Base-by-base conservation (phyloP, 345 rosid species). In the Aegle marmelos region DNA sequence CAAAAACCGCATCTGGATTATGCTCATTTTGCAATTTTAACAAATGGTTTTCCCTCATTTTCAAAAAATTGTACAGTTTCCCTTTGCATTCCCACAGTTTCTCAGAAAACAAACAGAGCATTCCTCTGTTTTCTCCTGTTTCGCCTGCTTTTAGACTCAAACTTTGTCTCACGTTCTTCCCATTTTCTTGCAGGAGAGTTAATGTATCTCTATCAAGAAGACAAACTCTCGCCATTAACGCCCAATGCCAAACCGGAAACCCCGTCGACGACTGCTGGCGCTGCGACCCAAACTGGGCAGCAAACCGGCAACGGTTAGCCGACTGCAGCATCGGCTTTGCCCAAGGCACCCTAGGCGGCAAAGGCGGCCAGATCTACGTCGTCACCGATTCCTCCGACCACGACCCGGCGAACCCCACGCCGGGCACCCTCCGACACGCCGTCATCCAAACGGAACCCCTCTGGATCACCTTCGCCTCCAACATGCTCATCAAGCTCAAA, bases 201-300 rank as follows among this genome's bases (percentile, higher is more conserved):
- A 87, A 87, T 30, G 71, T 59, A 7, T 89, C 92, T 19, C 30
- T 86, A 16, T 77, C 72, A 56, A 85, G 90, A 83, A 83, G 92
- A 68, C 17, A 80, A 4, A 73, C 82, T 27, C 81, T 85, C 2
- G 70, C 83, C 34, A n/a, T 73, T 53, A 74, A 77, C 54, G 87
- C 54, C 59, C 87, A 67, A 39, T 93, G 98, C 53, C 77, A 79
- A 36, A 91, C 91, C 66, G 93, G 97, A 33, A 93, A 93, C 76
- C 98, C 98, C 68, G 84, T 93, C 60, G 98, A 93, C 71, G 94
- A 93, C 80, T 93, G 97, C 73, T 93, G 98, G 98, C 86, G 89
- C 4, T 91, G 98, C 85, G 90, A 91, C 76, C 90, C 90, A 2
- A 85, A 89, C 79, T 90, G 98, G 98, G 79, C 88, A 3, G 69